Evolutionary conservation across 805 yeast species (phyloP), one percentile per base, ranked within the genome.

Genomic region (Schwanniomyces sp.): DNA sequence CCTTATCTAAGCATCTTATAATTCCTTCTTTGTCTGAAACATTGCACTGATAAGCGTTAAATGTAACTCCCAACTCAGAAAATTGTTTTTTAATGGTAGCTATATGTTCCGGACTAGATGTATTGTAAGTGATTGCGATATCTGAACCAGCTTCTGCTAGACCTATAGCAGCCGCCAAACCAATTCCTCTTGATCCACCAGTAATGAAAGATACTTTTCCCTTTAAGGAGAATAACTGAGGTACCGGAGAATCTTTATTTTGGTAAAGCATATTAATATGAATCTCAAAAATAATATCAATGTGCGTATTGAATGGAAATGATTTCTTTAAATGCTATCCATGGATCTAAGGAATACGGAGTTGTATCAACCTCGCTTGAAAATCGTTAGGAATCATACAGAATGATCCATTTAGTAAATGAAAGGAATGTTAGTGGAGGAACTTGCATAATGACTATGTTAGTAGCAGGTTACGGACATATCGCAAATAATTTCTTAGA

Each of bases 111-210:
- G 62, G 52, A 16, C 62, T 51, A n/a, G 74, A 58, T 50, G 71
- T 44, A 49, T 76, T 77, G 29, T 73, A 66, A 16, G 78, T 55
- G n/a, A 54, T 54, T 21, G 52, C 25, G 29, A 52, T 55, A 63
- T 66, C 53, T 7, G 78, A 72, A 10, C 81, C 81, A 24, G 81
- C 80, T 44, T 74, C 73, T 1, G 82, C 84, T 24, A 79, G 63
- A 11, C 78, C 84, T 27, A 66, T 59, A 18, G 81, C 81, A 44
- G 80, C 75, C 37, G 75, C 76, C 24, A 71, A 72, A 2, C 85
- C 86, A 51, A 81, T 81, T 5, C 86, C 86, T 18, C 80, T 73
- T 16, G 83, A 76, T 12, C 79, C 83, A 12, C 86, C 86, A 11
- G 85, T 75, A 27, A 79, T 60, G n/a, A 75, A 52, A 10, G 76